Evolutionary conservation across 163 green algal species (phyloP).

Genomic region (Chloromonas sp.): DNA sequence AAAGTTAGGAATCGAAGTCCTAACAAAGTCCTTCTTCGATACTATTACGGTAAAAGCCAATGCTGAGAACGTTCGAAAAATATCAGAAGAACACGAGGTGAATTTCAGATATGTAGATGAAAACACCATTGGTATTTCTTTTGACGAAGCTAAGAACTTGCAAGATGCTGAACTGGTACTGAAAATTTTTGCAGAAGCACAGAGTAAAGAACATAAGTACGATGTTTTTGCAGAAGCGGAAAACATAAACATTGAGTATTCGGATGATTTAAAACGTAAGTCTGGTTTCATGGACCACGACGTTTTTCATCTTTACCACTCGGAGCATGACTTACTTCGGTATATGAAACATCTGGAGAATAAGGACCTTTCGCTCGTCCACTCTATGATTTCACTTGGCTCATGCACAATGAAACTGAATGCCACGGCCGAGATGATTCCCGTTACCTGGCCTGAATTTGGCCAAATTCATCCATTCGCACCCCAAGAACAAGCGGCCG

Average conservation of each 20-base stretch:
- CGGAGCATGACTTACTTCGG: conserved; percentile 96
- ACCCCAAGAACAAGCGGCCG: conserved; percentile 69
- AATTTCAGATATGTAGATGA: conserved; percentile 83
- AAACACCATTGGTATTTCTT: conserved; percentile 62
- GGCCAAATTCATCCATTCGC: conserved; percentile 93
- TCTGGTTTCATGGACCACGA: conserved; percentile 78
- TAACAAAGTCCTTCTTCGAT: conserved; percentile 84
- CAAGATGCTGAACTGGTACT: conserved; percentile 80
- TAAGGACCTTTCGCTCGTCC: conserved; percentile 86
- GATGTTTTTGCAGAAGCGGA: no score
- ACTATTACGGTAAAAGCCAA: conserved; percentile 71
- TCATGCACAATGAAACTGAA: conserved; percentile 99
- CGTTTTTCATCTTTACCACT: conserved; percentile 92
- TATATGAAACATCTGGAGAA: conserved; percentile 96
- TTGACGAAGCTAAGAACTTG: conserved; percentile 92
- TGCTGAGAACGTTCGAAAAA: neutral
- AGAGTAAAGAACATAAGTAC: no score
- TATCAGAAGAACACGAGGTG: conserved; percentile 23
- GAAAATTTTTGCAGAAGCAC: conserved; percentile 34
- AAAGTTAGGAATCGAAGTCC: conserved; percentile 66
- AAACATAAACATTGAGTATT: no score
- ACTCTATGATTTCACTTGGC: conserved; percentile 97
- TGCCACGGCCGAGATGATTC: conserved; percentile 94
- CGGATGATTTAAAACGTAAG: conserved; percentile 48
- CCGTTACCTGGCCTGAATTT: conserved; percentile 96